phyloP scores from a whole-genome alignment of 2,329 filamentous ascomycete genomes.

The Trichoderma sp. region DNA sequence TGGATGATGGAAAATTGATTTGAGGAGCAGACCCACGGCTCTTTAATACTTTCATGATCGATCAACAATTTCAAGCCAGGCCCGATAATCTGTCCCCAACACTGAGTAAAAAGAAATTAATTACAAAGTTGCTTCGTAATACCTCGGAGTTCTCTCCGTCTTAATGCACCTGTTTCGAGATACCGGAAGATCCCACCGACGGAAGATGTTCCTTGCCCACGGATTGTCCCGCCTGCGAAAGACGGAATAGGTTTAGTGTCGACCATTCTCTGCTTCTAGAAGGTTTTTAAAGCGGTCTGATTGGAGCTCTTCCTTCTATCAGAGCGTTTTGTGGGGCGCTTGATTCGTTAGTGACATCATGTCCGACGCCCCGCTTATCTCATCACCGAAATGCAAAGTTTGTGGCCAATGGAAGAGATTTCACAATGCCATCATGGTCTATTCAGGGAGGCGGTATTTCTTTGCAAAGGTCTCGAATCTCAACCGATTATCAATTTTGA shows the following conservation, averaged over 20 bases:
- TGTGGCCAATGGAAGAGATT: background rate
- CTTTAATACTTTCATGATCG: constrained; percentile 8
- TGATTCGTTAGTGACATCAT: constrained; percentile 1
- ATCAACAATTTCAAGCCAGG: background rate
- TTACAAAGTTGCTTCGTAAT: constrained; percentile 6
- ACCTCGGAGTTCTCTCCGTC: background rate
- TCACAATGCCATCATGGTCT: background rate
- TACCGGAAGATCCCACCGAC: constrained; percentile 13
- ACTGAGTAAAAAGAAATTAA: background rate
- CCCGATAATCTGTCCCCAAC: background rate
- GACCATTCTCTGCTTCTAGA: background rate
- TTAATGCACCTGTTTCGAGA: background rate
- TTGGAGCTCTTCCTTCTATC: background rate
- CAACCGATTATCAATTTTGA: background rate
- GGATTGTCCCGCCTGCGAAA: background rate
- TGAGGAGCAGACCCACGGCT: background rate
- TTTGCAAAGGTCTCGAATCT: background rate
- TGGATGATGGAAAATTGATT: background rate
- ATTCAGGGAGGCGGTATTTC: background rate
- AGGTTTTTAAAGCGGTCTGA: background rate
- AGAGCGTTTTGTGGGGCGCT: background rate
- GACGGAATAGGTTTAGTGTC: background rate
- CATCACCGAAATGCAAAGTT: background rate
- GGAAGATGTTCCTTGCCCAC: background rate
- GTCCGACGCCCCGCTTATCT: background rate